Evolutionary conservation across 345 rosid genomes (phyloP), one percentile per base, ranked within the genome.

Genomic region (Populus pruinosa): DNA sequence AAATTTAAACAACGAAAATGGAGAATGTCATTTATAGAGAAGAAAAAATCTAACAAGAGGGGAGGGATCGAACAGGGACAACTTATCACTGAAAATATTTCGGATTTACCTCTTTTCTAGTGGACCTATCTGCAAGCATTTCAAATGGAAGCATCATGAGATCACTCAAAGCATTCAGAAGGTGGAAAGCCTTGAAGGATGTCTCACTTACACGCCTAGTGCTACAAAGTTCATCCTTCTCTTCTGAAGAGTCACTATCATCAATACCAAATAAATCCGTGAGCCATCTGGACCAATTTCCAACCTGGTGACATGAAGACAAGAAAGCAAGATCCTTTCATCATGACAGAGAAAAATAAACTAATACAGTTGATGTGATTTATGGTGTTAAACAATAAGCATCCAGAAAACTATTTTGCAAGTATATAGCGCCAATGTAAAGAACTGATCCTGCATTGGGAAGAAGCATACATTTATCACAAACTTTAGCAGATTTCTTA

Each of bases 201-300:
- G 85, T 76, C 79, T 83, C 86, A 47, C 47, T 14, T 49, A 81
- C 87, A 65, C 35, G 76, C 29, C 75, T 86, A 72, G 76, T 84
- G 49, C 78, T 71, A 65, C 82, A 67, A 44, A 53, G 68, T 47
- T 79, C 87, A 69, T 75, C 82, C 33, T 71, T 77, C 47, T 81
- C 83, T 74, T 74, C 79, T n/a, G 68, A 82, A 76, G 79, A 55
- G 35, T 88, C 92, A 47, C 82, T 85, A 5, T 93, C 95, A 61
- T 88, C 94, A 56, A 83, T 85, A 43, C 88, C 96, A 72, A 93
- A 95, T 59, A 93, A 85, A 88, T 89, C 98, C 50, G 90, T 87
- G 71, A 95, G 96, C 99, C 99, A 95, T 87, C 91, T 89, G 36
- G 99, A 90, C 99, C 99, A 95, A 80, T 85, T 90, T 70, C 99